Percentiles rank a stretch among this genome's conserved stretches.
Evolutionary conservation across 192 early-diverging fungal species (phyloP).

Genomic region (Linnemannia zychae): DNA sequence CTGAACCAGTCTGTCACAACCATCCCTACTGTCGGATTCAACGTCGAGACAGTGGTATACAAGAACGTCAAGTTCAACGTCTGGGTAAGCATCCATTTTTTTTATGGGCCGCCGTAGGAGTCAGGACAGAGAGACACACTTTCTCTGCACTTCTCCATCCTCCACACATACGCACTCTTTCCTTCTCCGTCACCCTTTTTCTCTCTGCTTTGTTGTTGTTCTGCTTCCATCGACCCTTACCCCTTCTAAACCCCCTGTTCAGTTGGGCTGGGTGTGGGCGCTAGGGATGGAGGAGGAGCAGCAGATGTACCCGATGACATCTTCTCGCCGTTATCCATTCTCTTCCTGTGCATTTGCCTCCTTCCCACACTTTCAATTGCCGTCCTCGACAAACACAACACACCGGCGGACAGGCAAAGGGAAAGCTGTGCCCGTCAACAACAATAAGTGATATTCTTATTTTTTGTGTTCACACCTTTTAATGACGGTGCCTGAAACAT

Average conservation of each 20-base stretch:
- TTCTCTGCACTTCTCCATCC: neutral
- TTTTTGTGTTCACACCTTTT: neutral
- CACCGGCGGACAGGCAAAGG: too few species aligned
- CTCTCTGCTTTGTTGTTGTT: neutral
- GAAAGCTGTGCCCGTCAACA: neutral
- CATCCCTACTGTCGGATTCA: conserved; percentile 97
- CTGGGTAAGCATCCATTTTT: conserved; percentile 62
- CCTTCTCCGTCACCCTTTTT: neutral
- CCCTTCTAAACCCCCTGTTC: neutral
- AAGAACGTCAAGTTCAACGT: conserved; percentile 89
- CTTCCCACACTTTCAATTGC: neutral
- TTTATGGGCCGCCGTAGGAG: neutral
- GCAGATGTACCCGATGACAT: neutral
- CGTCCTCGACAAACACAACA: neutral
- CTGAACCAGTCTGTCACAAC: conserved; percentile 98
- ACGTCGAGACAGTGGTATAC: conserved; percentile 89
- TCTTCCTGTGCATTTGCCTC: neutral
- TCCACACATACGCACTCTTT: neutral
- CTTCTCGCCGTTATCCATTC: too few species aligned
- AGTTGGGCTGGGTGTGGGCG: neutral
- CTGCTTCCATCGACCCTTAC: neutral
- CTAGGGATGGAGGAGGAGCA: neutral
- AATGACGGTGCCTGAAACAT: conserved; percentile 6
- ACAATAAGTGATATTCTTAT: neutral
- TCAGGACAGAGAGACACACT: neutral